A percentile compares a stretch with the other conserved stretches of the same genome.
These are phyloP conservation scores for Carex pumila DNA, from an alignment of 176 grass and related monocot genomes.

Conservation along the genomic window DNA sequence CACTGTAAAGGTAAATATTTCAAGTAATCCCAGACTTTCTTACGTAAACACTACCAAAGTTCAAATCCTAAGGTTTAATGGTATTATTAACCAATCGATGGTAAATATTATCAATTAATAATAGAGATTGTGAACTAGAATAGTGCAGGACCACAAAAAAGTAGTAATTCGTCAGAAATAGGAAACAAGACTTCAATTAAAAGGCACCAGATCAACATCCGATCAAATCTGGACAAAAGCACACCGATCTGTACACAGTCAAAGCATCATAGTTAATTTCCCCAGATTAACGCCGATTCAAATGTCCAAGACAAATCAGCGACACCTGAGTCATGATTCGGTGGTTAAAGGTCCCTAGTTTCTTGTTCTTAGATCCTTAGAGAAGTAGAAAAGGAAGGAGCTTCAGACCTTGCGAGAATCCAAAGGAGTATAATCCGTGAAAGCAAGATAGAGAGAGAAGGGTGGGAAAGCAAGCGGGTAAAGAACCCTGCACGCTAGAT, in stretches of 20 bases:
- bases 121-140: conserved; percentile 4
- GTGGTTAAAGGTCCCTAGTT: background rate
- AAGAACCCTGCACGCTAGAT: background rate
- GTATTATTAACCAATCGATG: background rate
- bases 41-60: background rate
- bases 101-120: background rate
- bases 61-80: background rate
- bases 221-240: conserved; percentile 14
- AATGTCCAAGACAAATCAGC: conserved; percentile 10
- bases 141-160: background rate
- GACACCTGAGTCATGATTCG: background rate
- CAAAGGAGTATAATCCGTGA: background rate
- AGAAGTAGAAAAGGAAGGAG: conserved; percentile 1
- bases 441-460: conserved; percentile 5
- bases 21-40: background rate
- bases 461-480: background rate
- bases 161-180: background rate
- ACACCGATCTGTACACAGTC: conserved; percentile 18
- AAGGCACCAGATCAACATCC: conserved; percentile 18
- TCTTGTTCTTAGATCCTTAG: conserved; percentile 4
- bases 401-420: conserved; percentile 13
- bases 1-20: background rate
- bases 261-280: conserved; percentile 1
- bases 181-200: background rate
- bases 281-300: conserved; percentile 22